Evolutionary conservation across 192 early-diverging fungal genomes (phyloP), one percentile per base, ranked within the genome.

Genomic region (Mortierella antarctica): DNA sequence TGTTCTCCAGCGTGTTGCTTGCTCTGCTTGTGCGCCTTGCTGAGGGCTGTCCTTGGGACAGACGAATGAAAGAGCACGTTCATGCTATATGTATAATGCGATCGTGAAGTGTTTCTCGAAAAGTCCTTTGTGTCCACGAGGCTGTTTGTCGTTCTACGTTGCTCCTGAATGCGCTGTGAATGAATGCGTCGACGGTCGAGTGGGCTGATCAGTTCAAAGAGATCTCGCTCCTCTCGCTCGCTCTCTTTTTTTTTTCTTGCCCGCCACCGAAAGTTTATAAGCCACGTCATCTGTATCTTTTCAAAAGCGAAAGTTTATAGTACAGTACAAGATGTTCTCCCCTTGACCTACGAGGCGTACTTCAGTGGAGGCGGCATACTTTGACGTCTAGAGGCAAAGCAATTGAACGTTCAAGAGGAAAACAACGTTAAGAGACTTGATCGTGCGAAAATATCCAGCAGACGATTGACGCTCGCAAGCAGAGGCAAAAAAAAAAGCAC

Each of bases 351-450:
- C 17, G 58, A 59, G 9, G 57, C 66, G 44, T 53, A 76, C 40
- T 51, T 76, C 48, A 74, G 13, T 8, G 73, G 60, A n/a, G 74
- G 74, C 49, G 74, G 74, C 54, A 69, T 64, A 55, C 74, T 76
- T 47, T 69, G 74, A 39, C 74, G 53, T 48, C 74, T 76, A 76
- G 14, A 11, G 31, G 31, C 3, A 31, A 31, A 31, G 31, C 31
- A 31, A 70, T 60, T 20, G 57, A 42, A 58, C 21, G 52, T 40
- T 10, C 20, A 62, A 46, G 21, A 15, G 23, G 9, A 17, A 9
- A 48, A 21, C 8, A 10, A 10, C 55, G 55, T 56, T 21, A 56
- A 21, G 9, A 1, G 20, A n/a, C 9, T 56, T 56, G 55, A 18
- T 56, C 17, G 6, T n/a, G 6, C 55, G 9, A 10, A 10, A 56